Base-by-base conservation (phyloP, 2,329 filamentous ascomycete species). In the Botrytis paeoniae region DNA sequence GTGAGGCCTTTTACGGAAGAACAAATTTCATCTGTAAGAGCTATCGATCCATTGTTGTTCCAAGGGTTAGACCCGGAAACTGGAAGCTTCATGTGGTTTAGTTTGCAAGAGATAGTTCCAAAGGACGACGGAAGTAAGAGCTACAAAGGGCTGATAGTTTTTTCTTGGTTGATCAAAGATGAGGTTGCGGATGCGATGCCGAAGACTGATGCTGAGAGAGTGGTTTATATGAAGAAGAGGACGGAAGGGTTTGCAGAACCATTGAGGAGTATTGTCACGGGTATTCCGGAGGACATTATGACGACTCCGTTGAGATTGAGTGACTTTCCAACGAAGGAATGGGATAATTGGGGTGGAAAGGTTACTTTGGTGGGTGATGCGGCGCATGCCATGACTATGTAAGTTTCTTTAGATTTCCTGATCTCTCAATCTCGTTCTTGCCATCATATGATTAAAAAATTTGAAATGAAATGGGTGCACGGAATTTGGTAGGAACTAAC, bases 21-120 rank as follows among this genome's bases (percentile, higher is more conserved):
- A 75, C 76, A 83, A 81, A 79, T 77, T 81, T 75, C 78, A 80
- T 76, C 82, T 10, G 80, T 86, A 12, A 81, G 83, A n/a, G 81
- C 80, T 1, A 83, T 89, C 39, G 86, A 89, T 73, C 86, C 86
- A 0, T 82, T 86, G 59, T 84, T 89, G 37, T 87, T 89, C 77
- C 85, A 88, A 73, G 87, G 85, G 4, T 82, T 84, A 18, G 85
- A 89, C 77, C 86, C 87, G 0, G 80, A 83, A 6, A 86, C 84
- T 0, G 83, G 84, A 65, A 83, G 82, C 32, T 89, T 83, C 74
- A 80, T 89, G 29, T 89, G 85, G 81, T 85, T 87, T 76, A 82
- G 81, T 73, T 82, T 84, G 74, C 81, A 86, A 25, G 83, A 73
- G 39, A 39, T 84, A 81, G 3, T 73, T 8, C 48, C 77, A 80